Percentiles rank a stretch among this genome's conserved stretches.
phyloP scores from a whole-genome alignment of 176 grass and related monocot species.

The Carex pumila region DNA sequence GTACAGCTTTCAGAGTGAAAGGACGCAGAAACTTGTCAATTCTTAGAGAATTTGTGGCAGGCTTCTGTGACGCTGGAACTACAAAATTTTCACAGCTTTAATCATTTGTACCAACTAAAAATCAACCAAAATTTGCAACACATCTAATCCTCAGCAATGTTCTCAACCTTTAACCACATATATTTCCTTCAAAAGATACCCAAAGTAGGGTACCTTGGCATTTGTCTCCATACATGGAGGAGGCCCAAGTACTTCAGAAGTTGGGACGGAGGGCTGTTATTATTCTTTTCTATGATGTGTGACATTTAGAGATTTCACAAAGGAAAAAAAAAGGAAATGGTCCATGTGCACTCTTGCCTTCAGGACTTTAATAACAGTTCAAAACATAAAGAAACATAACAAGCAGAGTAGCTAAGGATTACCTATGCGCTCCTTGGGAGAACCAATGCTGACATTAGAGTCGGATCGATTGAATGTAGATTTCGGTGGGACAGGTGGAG shows the following conservation, averaged over 20 bases:
- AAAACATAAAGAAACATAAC: background rate
- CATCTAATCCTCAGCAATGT: background rate
- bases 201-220: background rate
- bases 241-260: background rate
- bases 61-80: slow-evolving; percentile 73
- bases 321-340: background rate
- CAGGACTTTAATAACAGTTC: background rate
- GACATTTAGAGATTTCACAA: background rate
- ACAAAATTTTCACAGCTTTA: slow-evolving; percentile 20
- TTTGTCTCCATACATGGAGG: background rate
- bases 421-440: slow-evolving; percentile 81
- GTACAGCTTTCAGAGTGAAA: slow-evolving; percentile 94
- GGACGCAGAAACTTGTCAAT: slow-evolving; percentile 91
- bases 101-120: background rate
- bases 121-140: background rate
- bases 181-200: background rate
- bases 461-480: slow-evolving; percentile 60
- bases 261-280: background rate
- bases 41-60: slow-evolving; percentile 75
- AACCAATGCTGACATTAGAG: slow-evolving; percentile 50
- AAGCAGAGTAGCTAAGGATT: slow-evolving; percentile 14
- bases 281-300: background rate
- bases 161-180: background rate
- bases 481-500: slow-evolving; percentile 40
- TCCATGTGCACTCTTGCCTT: background rate